phyloP scores from a whole-genome alignment of 768 basidiomycete species.

The Postia placenta region DNA sequence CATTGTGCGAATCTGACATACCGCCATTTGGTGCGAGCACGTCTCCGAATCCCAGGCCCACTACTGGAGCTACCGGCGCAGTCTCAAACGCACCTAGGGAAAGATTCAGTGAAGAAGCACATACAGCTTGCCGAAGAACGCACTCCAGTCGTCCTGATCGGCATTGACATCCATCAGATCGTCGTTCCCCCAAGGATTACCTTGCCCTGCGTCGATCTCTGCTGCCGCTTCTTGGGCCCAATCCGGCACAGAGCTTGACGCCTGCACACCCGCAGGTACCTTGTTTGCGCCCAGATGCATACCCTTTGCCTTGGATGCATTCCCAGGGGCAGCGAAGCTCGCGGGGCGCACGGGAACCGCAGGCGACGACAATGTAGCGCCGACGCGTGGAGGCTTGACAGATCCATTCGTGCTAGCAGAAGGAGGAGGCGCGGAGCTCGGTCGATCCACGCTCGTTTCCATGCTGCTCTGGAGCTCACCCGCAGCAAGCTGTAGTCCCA shows the following conservation, averaged over 20 bases:
- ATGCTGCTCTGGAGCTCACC: slow-evolving; percentile 72
- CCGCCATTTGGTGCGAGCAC: not conserved
- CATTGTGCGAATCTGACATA: not conserved
- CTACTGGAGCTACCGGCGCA: slow-evolving; percentile 11
- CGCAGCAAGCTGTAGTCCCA: slow-evolving; percentile 47
- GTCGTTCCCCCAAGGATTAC: slow-evolving; percentile 61
- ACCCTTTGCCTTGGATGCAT: slow-evolving; percentile 41
- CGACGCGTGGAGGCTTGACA: not conserved
- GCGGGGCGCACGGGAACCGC: slow-evolving; percentile 9
- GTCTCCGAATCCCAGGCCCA: not conserved
- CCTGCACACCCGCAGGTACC: slow-evolving; percentile 27
- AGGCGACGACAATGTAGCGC: slow-evolving; percentile 19
- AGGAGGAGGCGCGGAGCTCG: slow-evolving; percentile 38
- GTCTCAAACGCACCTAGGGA: slow-evolving; percentile 27
- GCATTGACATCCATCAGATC: slow-evolving; percentile 93
- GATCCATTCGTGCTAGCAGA: slow-evolving; percentile 2
- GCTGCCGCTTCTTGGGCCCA: slow-evolving; percentile 52
- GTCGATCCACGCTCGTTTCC: slow-evolving; percentile 31
- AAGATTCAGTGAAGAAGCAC: not conserved
- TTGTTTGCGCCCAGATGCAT: slow-evolving; percentile 68
- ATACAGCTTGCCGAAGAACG: slow-evolving; percentile 25
- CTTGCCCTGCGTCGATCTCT: slow-evolving; percentile 28
- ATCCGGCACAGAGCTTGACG: slow-evolving; percentile 41
- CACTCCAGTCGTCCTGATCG: slow-evolving; percentile 93
- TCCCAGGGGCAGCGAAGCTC: slow-evolving; percentile 7